A percentile compares a stretch with the other conserved stretches of the same genome.
Evolutionary conservation across 805 yeast genomes (phyloP).

Genomic region (Saccharomycopsis fibuligera): DNA sequence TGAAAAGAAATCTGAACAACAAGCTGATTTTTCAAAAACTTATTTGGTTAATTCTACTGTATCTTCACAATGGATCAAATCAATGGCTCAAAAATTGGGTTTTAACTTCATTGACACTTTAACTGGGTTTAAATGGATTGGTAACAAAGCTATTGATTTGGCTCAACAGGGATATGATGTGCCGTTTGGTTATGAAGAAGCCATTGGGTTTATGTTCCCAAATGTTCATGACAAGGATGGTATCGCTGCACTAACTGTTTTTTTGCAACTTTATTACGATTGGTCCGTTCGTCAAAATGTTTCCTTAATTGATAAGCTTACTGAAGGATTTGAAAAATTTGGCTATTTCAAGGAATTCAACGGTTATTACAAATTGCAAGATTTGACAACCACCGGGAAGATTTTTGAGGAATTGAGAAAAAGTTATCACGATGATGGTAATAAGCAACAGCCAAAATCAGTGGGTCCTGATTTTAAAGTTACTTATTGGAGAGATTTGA

Average conservation of each 20-base stretch:
- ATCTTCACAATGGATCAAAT: conserved; percentile 71
- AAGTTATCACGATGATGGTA: conserved; percentile 24
- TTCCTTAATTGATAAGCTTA: conserved; percentile 41
- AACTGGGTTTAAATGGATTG: conserved; percentile 98
- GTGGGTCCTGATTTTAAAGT: conserved; percentile 55
- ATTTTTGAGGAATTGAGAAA: conserved; percentile 53
- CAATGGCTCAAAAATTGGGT: conserved; percentile 58
- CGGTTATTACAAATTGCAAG: conserved; percentile 71
- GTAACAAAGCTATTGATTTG: conserved; percentile 74
- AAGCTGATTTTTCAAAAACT: conserved; percentile 29
- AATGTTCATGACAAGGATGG: conserved; percentile 92
- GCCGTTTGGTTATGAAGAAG: conserved; percentile 93
- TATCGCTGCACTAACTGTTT: conserved; percentile 68
- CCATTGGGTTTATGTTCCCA: conserved; percentile 89
- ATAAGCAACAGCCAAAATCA: conserved; percentile 34
- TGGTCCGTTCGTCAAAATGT: conserved; percentile 5
- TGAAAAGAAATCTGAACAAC: conserved; percentile 27
- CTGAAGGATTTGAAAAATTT: conserved; percentile 52
- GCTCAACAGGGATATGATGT: conserved; percentile 59
- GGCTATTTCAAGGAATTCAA: conserved; percentile 84
- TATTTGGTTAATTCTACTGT: conserved; percentile 84
- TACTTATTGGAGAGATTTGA: conserved; percentile 72
- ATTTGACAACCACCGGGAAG: conserved; percentile 41
- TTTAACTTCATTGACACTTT: conserved; percentile 72
- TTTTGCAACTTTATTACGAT: conserved; percentile 52